phyloP scores from a whole-genome alignment of 1,139 yeast species.

The Saccharomyces hybrid region DNA sequence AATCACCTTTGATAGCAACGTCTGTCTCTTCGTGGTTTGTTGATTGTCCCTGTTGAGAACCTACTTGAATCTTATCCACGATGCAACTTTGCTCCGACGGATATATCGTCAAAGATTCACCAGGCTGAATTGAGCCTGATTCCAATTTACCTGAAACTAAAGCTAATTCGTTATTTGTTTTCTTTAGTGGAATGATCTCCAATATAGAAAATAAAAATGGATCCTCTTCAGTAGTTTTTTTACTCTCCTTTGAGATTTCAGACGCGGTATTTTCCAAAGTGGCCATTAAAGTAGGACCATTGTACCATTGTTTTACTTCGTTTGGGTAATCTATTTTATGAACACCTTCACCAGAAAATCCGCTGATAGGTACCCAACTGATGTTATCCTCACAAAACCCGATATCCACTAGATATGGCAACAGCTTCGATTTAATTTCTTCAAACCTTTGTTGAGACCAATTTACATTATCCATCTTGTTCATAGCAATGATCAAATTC shows the following conservation, averaged over 20 bases:
- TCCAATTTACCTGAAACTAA: conserved; percentile 61
- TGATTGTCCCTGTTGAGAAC: conserved; percentile 28
- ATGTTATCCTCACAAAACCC: conserved; percentile 50
- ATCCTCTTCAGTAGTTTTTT: conserved; percentile 22
- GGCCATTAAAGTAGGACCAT: conserved; percentile 57
- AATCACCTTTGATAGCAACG: conserved; percentile 65
- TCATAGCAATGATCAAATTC: conserved; percentile 67
- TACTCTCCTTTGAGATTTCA: conserved; percentile 27
- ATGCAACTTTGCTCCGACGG: conserved; percentile 46
- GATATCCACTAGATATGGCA: conserved; percentile 53
- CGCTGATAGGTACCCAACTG: conserved; percentile 76
- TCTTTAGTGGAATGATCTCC: conserved; percentile 32
- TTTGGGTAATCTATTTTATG: conserved; percentile 35
- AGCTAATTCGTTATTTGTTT: conserved; percentile 17
- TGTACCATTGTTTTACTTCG: conserved; percentile 46
- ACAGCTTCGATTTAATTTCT: conserved; percentile 52
- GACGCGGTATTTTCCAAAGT: conserved; percentile 40
- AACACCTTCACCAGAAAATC: conserved; percentile 77
- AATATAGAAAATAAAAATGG: conserved; percentile 38
- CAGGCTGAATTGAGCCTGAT: conserved; percentile 68
- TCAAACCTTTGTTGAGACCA: conserved; percentile 65
- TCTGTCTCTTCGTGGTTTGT: conserved; percentile 8
- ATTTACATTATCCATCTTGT: conserved; percentile 72
- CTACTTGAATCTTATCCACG: conserved; percentile 37
- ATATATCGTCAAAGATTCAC: conserved; percentile 57